Evolutionary conservation across 2,329 filamentous ascomycete species (phyloP), one percentile per base, ranked within the genome.

Genomic region (Orbilia brochopaga): DNA sequence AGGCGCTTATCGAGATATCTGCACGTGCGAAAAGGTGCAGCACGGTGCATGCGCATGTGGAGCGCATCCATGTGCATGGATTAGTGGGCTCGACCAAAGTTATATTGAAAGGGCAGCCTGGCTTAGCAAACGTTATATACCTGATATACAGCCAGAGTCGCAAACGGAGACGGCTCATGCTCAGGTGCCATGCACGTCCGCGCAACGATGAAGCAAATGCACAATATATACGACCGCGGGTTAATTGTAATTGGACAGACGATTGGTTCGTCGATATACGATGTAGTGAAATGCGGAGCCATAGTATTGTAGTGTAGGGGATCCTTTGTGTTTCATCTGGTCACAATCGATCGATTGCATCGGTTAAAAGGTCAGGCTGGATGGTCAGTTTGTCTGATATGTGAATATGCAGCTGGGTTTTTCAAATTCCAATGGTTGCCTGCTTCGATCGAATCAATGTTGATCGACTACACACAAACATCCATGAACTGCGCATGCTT

Each of bases 1-100:
- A 64, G 60, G 60, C 60, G 60, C 60, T 64, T 64, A 56, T 55
- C 37, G 37, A 42, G 11, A 42, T 42, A 13, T 13, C 42, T 56
- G 51, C 60, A 64, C 60, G 51, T 51, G 60, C 42, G n/a, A 48
- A 21, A 40, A 24, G n/a, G n/a, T 21, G 32, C 37, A 37, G 21
- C 30, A 7, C 13, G 7, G 21, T 59, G 42, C 44, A 32, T 42
- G 24, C 27, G 27, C 27, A 32, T 4, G 27, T 32, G 27, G 27
- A 32, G 27, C 27, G 27, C 27, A 32, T 32, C 5, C 4, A 42
- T 42, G 37, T 17, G n/a, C 5, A 42, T 42, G 37, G 37, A 42
- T 42, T 17, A 42, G 13, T 42, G 4, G 37, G n/a, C 37, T 15
- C 13, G n/a, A 42, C 11, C 37, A 42, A 42, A 6, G 13, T 42